Percentiles rank a stretch among this genome's conserved stretches.
Conservation (phyloP, 257 asterid genomes). For the Plantago elongata region DNA sequence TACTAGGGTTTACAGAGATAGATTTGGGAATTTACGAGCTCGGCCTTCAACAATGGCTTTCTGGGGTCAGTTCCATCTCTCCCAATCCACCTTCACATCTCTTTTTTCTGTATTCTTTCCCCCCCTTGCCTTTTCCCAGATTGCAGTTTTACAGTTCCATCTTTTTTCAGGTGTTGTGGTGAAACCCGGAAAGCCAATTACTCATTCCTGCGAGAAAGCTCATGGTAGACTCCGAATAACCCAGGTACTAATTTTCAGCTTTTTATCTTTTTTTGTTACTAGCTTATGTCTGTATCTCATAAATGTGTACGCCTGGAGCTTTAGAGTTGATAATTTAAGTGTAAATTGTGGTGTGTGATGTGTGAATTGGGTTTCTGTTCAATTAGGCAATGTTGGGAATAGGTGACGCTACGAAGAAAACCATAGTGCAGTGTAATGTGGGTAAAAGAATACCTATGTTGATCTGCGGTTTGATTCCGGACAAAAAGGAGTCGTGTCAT, state of each 20-base stretch:
- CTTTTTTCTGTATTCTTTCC: not conserved
- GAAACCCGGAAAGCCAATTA: slow-evolving; percentile 59
- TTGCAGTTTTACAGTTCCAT: not conserved
- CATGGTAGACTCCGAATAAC: slow-evolving; percentile 75
- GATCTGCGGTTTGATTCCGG: slow-evolving; percentile 62
- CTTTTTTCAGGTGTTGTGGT: slow-evolving; percentile 58
- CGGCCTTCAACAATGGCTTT: slow-evolving; percentile 37
- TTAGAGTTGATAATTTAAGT: too few relatives aligned
- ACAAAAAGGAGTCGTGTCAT: slow-evolving; percentile 55
- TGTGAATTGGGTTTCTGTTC: not conserved
- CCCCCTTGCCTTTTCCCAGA: not conserved
- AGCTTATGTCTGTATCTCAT: not conserved
- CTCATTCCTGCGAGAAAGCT: slow-evolving; percentile 46
- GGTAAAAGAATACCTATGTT: slow-evolving; percentile 63
- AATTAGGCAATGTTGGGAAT: slow-evolving; percentile 73
- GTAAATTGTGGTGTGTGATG: too few relatives aligned
- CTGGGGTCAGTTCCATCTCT: slow-evolving; percentile 44
- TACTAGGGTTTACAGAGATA: too few relatives aligned
- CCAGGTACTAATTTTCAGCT: slow-evolving; percentile 38
- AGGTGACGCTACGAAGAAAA: slow-evolving; percentile 45
- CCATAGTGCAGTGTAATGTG: slow-evolving; percentile 70
- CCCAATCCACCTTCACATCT: not conserved
- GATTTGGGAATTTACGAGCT: not conserved
- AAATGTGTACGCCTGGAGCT: too few relatives aligned
- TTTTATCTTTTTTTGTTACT: not conserved